These are phyloP conservation scores for Taiozyma sp. DNA, from an alignment of 1,139 yeast genomes.

Conservation along the genomic window DNA sequence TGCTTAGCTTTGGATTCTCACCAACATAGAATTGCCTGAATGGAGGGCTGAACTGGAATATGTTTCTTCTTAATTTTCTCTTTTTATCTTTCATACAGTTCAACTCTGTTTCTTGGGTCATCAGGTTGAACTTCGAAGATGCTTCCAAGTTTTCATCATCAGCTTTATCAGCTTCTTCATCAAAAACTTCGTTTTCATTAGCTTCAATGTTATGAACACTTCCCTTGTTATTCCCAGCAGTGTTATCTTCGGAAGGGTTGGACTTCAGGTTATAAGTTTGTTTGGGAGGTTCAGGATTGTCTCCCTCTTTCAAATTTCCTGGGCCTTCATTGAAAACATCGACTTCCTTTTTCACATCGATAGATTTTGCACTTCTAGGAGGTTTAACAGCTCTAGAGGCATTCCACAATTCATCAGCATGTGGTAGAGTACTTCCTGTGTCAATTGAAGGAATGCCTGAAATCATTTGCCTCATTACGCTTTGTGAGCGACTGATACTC, in stretches of 20 bases:
- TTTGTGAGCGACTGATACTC: constrained; percentile 2
- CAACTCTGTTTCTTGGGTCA: constrained; percentile 17
- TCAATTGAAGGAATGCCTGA: not conserved
- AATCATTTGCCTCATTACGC: not conserved
- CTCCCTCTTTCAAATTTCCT: not conserved
- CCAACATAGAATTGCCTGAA: constrained; percentile 13
- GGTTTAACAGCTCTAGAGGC: not conserved
- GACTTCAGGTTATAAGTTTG: not conserved
- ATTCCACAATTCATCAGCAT: not conserved
- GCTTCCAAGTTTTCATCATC: not conserved
- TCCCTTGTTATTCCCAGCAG: not conserved
- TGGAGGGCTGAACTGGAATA: constrained; percentile 1
- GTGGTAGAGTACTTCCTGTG: not conserved
- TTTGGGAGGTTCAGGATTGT: not conserved
- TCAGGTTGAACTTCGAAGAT: constrained; percentile 1
- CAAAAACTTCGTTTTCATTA: not conserved
- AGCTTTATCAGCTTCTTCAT: not conserved
- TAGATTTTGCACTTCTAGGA: not conserved
- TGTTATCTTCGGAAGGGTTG: not conserved
- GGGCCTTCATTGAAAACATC: not conserved
- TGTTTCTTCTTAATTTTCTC: not conserved
- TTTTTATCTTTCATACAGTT: constrained; percentile 8
- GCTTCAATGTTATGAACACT: no score
- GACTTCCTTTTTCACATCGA: not conserved
- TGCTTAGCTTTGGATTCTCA: constrained; percentile 10